A percentile compares a stretch with the other conserved stretches of the same genome.
Evolutionary conservation across 495 filamentous ascomycete genomes (phyloP).

Genomic region (Baudoinia panamericana): DNA sequence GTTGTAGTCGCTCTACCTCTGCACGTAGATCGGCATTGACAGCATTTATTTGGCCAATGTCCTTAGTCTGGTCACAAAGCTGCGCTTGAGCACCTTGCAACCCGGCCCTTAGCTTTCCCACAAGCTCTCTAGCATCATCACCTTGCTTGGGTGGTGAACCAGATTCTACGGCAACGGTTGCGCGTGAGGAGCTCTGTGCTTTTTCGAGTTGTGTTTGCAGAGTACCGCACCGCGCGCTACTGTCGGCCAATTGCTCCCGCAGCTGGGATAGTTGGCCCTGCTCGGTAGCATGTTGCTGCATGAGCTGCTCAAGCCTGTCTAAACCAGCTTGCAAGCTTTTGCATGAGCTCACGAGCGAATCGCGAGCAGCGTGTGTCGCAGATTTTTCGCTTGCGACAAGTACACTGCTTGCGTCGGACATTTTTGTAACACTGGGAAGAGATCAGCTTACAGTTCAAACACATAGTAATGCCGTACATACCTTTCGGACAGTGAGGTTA

Average conservation of each 20-base stretch:
- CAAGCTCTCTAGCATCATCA: too few species aligned
- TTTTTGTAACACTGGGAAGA: slow-evolving; percentile 1
- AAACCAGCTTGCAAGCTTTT: slow-evolving; percentile 4
- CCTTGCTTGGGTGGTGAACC: too few species aligned
- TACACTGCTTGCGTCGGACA: background rate
- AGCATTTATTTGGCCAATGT: too few species aligned
- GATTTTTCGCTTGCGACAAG: background rate
- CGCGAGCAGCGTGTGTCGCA: background rate
- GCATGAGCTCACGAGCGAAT: slow-evolving; percentile 1
- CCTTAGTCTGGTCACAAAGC: too few species aligned
- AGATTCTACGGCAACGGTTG: too few species aligned
- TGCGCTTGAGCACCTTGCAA: too few species aligned
- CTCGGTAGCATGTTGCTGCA: slow-evolving; percentile 6
- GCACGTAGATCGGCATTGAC: slow-evolving; percentile 1
- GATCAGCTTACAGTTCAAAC: background rate
- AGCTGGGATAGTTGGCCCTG: too few species aligned
- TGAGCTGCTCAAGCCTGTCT: slow-evolving; percentile 3
- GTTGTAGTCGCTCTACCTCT: slow-evolving; percentile 1
- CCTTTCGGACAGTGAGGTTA: slow-evolving; percentile 9
- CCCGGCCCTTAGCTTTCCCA: too few species aligned
- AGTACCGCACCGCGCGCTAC: too few species aligned
- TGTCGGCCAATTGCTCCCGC: too few species aligned
- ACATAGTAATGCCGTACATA: background rate
- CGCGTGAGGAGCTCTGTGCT: too few species aligned
- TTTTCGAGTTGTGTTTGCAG: too few species aligned